A percentile compares a stretch with the other conserved stretches of the same genome.
phyloP scores from a whole-genome alignment of 805 yeast species.

The Hemisphaericaspora nanyangensis region DNA sequence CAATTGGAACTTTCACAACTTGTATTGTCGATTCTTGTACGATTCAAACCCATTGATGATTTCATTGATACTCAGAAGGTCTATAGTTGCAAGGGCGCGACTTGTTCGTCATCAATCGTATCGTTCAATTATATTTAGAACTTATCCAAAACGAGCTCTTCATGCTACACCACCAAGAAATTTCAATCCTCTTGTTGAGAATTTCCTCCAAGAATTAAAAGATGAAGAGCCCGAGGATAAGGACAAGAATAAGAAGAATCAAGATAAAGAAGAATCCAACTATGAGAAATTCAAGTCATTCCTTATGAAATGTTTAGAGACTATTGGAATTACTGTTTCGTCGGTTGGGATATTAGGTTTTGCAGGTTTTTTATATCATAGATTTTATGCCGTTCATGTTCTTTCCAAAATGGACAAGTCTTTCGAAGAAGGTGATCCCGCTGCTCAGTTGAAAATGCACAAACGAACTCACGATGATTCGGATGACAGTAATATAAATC shows the following conservation, averaged over 20 bases:
- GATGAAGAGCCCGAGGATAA: conserved; percentile 7
- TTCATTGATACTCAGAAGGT: neutral
- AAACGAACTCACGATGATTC: conserved; percentile 29
- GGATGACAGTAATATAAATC: conserved; percentile 21
- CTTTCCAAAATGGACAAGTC: conserved; percentile 61
- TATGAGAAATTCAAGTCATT: conserved; percentile 20
- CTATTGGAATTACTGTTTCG: conserved; percentile 68
- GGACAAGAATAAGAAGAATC: conserved; percentile 8
- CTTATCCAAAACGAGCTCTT: too few relatives aligned
- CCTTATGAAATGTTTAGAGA: conserved; percentile 50
- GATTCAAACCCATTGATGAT: too few relatives aligned
- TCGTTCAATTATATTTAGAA: too few relatives aligned
- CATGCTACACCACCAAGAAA: neutral
- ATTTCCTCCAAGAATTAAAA: conserved; percentile 10
- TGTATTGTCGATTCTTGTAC: too few relatives aligned
- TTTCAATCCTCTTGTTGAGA: conserved; percentile 9
- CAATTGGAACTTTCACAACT: too few relatives aligned
- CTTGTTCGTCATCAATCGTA: neutral
- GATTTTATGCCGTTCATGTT: conserved; percentile 55
- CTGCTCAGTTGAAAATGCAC: conserved; percentile 57
- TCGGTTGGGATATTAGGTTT: conserved; percentile 64
- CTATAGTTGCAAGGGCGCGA: neutral
- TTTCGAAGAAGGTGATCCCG: conserved; percentile 64
- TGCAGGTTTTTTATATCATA: conserved; percentile 72
- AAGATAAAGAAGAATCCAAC: conserved; percentile 12